Base-by-base conservation (phyloP, 2,329 filamentous ascomycete genomes). In the Sporothrix euskadiensis region DNA sequence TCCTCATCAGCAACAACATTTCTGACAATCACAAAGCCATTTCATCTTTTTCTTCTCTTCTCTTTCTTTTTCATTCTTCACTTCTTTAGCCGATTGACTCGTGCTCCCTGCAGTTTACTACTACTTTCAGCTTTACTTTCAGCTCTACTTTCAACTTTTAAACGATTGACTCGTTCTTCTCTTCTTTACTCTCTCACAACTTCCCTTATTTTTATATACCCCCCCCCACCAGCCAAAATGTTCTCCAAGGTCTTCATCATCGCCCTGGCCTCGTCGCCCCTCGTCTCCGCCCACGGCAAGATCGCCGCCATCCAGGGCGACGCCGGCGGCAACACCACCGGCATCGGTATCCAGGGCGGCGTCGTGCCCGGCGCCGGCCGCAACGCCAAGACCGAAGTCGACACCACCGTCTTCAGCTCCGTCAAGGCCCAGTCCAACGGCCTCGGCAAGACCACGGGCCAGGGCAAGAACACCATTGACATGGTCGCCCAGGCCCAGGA, bases 391-490 rank as follows among this genome's bases (percentile, higher is more conserved):
- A 85, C 83, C 1, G 83, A 85, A 76, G 77, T 82, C 47, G 84
- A 85, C 77, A 84, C 84, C 41, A 85, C 83, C 52, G 80, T 85
- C 75, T 85, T 85, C 80, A 73, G 75, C 26, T 77, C 75, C 22
- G 81, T 76, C 76, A 78, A 80, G 54, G 79, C 81, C 74, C 76
- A 78, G 70, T 79, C 79, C 57, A 78, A 84, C 75, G 81, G 82
- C 30, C 80, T 84, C 44, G 83, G 83, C 75, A 77, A 75, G 44
- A 84, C 82, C 69, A 80, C 76, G 0, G 79, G 78, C 41, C 73
- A 76, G 30, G 83, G 83, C 75, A 75, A 80, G 73, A 83, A 84
- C 79, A 80, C 76, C 41, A 73, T 81, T 26, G 74, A 73, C 49
- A 79, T 79, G 75, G 74, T 84, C 41, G 73, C 75, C 6, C 71